These are phyloP conservation scores for Pseudogymnoascus sp. DNA, from an alignment of 2,329 filamentous ascomycete genomes.

Conservation along the genomic window DNA sequence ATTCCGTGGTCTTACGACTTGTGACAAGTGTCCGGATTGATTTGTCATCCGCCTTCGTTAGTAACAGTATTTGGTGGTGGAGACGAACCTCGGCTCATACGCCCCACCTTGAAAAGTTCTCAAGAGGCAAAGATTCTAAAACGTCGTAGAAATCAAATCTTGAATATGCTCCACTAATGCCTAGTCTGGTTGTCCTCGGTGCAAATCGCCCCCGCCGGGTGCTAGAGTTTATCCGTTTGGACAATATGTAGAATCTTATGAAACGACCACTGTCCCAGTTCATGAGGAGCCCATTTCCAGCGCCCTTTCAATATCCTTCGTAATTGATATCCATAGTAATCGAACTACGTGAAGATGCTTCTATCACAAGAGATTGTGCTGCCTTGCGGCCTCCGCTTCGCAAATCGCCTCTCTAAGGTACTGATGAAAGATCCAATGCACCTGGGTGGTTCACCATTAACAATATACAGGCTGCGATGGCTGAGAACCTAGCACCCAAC, in stretches of 20 bases:
- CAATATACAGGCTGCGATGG: slow-evolving; percentile 41
- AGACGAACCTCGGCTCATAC: neutral
- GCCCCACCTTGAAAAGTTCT: neutral
- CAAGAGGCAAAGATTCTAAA: neutral
- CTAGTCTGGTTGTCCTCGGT: neutral
- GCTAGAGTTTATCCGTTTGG: neutral
- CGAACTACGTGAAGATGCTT: neutral
- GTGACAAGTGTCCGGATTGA: too few relatives aligned
- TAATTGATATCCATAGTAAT: neutral
- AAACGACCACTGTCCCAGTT: neutral
- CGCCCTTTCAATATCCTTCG: neutral
- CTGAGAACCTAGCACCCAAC: slow-evolving; percentile 36
- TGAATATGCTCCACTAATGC: slow-evolving; percentile 3
- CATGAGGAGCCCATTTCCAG: neutral
- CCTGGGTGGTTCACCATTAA: slow-evolving; percentile 6
- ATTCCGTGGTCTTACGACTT: too few relatives aligned
- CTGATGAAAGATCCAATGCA: neutral
- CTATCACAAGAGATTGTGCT: slow-evolving; percentile 24
- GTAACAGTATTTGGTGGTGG: neutral
- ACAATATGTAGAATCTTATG: neutral
- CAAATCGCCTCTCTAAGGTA: slow-evolving; percentile 45
- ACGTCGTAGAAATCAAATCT: neutral
- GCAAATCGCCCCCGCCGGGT: neutral
- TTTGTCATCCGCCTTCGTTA: too few relatives aligned
- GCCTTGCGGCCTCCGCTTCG: slow-evolving; percentile 47